Evolutionary conservation across 352 stramenopile genomes (phyloP).

Genomic region (Peronospora farinosa): DNA sequence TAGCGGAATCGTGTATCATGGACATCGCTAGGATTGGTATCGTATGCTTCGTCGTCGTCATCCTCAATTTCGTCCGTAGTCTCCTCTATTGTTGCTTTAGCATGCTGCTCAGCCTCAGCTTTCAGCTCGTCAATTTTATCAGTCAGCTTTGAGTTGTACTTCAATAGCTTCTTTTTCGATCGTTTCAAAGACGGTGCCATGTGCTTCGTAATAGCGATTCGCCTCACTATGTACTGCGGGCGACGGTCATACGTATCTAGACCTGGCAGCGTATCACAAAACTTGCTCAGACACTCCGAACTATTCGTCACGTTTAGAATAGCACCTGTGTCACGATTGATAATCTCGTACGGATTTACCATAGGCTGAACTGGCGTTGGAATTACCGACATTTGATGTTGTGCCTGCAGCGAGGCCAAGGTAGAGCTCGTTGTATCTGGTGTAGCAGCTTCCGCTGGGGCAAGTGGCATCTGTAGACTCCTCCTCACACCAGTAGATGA

Average conservation of each 20-base stretch:
- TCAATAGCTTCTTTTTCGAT: slow-evolving; percentile 67
- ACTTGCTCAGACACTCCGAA: slow-evolving; percentile 57
- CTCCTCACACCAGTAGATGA: slow-evolving; percentile 1
- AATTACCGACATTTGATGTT: slow-evolving; percentile 6
- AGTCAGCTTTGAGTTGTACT: slow-evolving; percentile 70
- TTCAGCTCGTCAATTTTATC: slow-evolving; percentile 74
- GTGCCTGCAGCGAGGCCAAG: slow-evolving; percentile 17
- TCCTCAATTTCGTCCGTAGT: slow-evolving; percentile 14
- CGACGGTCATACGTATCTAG: slow-evolving; percentile 79
- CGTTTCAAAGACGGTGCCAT: slow-evolving; percentile 53
- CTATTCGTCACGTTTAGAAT: slow-evolving; percentile 63
- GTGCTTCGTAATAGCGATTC: slow-evolving; percentile 40
- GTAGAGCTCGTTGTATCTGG: slow-evolving; percentile 6
- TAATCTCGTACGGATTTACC: slow-evolving; percentile 39
- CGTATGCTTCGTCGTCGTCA: slow-evolving; percentile 9
- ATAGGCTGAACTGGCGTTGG: slow-evolving; percentile 16
- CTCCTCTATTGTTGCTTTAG: slow-evolving; percentile 21
- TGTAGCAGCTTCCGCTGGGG: slow-evolving; percentile 6
- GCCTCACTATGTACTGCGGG: slow-evolving; percentile 68
- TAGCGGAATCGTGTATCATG: slow-evolving; percentile 47
- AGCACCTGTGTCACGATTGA: slow-evolving; percentile 60
- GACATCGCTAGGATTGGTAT: background rate
- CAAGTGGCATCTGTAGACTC: slow-evolving; percentile 10
- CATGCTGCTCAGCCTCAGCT: slow-evolving; percentile 32
- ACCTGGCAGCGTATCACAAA: slow-evolving; percentile 75